These are phyloP conservation scores for Trichosporon coremiiforme DNA, from an alignment of 1,284 basidiomycete species.

Conservation along the genomic window DNA sequence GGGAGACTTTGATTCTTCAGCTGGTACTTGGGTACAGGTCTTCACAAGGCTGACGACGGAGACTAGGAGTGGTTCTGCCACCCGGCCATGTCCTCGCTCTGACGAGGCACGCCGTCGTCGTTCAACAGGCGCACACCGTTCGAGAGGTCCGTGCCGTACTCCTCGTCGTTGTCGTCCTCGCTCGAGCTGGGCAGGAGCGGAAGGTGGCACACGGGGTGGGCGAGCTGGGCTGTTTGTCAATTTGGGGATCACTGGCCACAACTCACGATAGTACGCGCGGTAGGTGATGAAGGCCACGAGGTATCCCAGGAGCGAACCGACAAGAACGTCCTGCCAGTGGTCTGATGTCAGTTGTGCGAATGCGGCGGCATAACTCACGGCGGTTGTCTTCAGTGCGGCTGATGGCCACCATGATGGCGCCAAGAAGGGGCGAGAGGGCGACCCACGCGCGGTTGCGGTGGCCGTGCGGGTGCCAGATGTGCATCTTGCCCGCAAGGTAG, in stretches of 20 bases:
- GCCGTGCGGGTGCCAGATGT: conserved; percentile 80
- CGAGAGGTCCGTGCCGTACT: conserved; percentile 32
- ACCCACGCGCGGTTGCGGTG: conserved; percentile 84
- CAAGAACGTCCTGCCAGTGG: conserved; percentile 84
- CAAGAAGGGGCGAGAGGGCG: conserved; percentile 72
- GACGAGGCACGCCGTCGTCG: conserved; percentile 40
- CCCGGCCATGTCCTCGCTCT: conserved; percentile 47
- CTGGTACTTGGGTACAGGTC: too few species aligned
- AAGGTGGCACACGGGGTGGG: conserved; percentile 63
- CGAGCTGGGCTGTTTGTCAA: conserved; percentile 56
- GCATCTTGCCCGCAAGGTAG: conserved; percentile 88
- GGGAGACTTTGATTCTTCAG: too few species aligned
- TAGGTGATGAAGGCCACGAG: conserved; percentile 75
- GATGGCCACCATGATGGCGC: conserved; percentile 82
- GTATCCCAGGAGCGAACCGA: conserved; percentile 76
- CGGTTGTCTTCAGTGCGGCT: conserved; percentile 88
- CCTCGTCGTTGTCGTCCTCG: conserved; percentile 36
- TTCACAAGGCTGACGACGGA: too few species aligned
- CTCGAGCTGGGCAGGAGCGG: conserved; percentile 66
- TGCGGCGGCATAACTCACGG: conserved; percentile 62
- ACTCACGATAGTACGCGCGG: conserved; percentile 61
- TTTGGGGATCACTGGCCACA: conserved; percentile 55
- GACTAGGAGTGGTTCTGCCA: conserved; percentile 21
- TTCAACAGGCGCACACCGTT: conserved; percentile 38
- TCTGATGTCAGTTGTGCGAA: conserved; percentile 59